Evolutionary conservation across 2,329 filamentous ascomycete species (phyloP), one percentile per base, ranked within the genome.

Genomic region (Fusarium agapanthi): DNA sequence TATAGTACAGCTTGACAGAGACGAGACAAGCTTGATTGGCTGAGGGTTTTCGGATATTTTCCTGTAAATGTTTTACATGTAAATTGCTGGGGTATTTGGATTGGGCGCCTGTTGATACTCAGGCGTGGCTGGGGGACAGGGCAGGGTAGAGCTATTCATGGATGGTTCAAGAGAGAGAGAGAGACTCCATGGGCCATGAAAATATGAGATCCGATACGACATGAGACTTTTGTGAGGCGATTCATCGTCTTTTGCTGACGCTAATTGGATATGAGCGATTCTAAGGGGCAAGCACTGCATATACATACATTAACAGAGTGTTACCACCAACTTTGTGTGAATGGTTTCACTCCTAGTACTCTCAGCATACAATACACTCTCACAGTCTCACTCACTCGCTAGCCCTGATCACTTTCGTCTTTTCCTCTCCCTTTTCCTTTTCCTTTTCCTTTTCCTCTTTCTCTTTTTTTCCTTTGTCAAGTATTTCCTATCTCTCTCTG

Each of bases 101-200:
- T 67, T 58, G 75, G 74, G 75, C 75, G 75, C 74, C 60, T 76
- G 62, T 69, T 73, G 75, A 77, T 74, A 76, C 75, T 62, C 40
- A 35, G 58, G 61, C 58, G 63, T 63, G 70, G 73, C 67, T 77
- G 71, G 64, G 16, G 65, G 53, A 58, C 43, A 40, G 61, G 54
- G 35, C 16, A 50, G 35, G n/a, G 26, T 16, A 51, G 59, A 38
- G 38, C 53, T 54, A 34, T 57, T 51, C 50, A 68, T 45, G 53
- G 43, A 68, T 35, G 45, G 38, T 47, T 37, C 41, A 54, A 54
- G 47, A 37, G 26, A 48, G 44, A 53, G 50, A 53, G 48, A 28
- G 32, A 34, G 32, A 34, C 14, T 54, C 32, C 18, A 28, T 40
- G 53, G 61, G 63, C 43, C 37, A 37, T 22, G 41, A 22, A 32